Base-by-base conservation (phyloP, 2,329 filamentous ascomycete species). In the Diaporthe batatas region DNA sequence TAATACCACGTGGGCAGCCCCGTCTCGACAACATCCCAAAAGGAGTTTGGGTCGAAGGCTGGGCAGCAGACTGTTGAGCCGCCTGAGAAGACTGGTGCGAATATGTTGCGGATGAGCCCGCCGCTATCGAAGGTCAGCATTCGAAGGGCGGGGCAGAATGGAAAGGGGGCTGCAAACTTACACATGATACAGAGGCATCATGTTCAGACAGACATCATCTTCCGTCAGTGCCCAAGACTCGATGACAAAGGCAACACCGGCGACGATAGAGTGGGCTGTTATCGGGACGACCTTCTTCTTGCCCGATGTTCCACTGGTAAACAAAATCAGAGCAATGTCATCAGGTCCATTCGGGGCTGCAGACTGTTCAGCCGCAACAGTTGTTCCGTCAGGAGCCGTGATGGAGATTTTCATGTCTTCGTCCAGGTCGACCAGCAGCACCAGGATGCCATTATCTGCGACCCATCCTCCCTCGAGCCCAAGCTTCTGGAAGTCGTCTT, bases 1-100 rank as follows among this genome's bases (percentile, higher is more conserved):
- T 94, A 96, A 83, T 96, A 97, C 94, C 94, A 97, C 81, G 94
- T 97, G 34, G 94, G 94, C 76, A 90, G 87, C 84, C 95, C 87
- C 7, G 87, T 85, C 76, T 87, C 87, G 78, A 96, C 96, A 81
- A 96, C 92, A 32, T 83, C 81, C 94, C 94, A 97, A 83, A 97
- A 97, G 25, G 93, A 91, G 1, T 89, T 89, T 11, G 94, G 94
- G 5, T 93, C 96, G 87, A 97, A 97, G 79, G 91, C 93, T 69
- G 86, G 78, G 2, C 94, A 94, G 6, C 97, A 92, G 72, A 97
- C 87, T 74, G 95, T 92, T 8, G 93, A 95, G 71, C 94, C 93
- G 39, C 92, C 92, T 2, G 92, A 92, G 76, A 88, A 86, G 14
- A 97, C 86, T 0, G 94, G 93, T 1, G 93, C 93, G 5, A 97